Evolutionary conservation across 768 basidiomycete species (phyloP), one percentile per base, ranked within the genome.

Genomic region (Leccinum olivaceopallidum): DNA sequence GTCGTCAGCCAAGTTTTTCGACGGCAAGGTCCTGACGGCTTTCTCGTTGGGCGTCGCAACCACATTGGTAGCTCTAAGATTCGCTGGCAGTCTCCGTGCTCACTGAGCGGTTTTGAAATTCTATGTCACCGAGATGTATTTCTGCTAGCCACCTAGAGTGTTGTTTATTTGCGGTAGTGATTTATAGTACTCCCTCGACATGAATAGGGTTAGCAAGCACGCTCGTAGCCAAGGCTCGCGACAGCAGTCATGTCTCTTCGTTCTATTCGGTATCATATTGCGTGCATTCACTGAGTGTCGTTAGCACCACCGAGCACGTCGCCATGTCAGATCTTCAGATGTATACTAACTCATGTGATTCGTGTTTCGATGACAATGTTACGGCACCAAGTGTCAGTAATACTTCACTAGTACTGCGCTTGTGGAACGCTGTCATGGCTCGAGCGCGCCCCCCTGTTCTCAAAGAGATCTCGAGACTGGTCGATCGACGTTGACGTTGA

Each of bases 41-140:
- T 77, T 77, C 60, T 67, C 68, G 0, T 37, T 75, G 34, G 75
- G 75, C 14, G 16, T 77, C 4, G 63, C 57, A 16, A 62, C 66
- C 6, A 67, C 65, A 6, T 61, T 66, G 20, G 52, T 54, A 28
- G 57, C 34, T n/a, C 3, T 66, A 24, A 66, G 55, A 39, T 6
- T 73, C 3, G 48, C 30, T 55, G 5, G 28, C 53, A 53, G 28
- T 56, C 52, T 67, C 28, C 55, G 44, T 50, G 39, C 16, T 55
- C 58, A 34, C 13, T 70, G 30, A 61, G 6, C 6, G 28, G 24
- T 22, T 2, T 34, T 55, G 12, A 4, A n/a, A 9, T 30, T 30
- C 36, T 13, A 30, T 18, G 10, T 52, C 47, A 14, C 20, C 16
- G 24, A 26, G 48, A 4, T 24, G 6, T 14, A 28, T 51, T 13